phyloP scores from a whole-genome alignment of 2,329 filamentous ascomycete species.

The Chaetomiaceae sp. region DNA sequence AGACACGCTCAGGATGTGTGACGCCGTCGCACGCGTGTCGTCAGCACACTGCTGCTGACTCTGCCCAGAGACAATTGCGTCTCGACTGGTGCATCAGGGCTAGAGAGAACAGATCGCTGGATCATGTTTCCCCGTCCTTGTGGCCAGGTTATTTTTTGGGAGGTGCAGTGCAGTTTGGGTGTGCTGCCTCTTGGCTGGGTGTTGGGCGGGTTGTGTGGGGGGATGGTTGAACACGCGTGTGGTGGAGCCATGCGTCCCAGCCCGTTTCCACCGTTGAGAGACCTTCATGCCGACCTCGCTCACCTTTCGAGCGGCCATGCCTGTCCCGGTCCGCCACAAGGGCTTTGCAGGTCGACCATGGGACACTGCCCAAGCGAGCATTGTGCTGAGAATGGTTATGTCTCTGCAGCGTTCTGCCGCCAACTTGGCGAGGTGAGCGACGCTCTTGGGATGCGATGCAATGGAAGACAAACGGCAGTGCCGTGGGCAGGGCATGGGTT shows the following conservation, averaged over 20 bases:
- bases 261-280: conserved; percentile 24
- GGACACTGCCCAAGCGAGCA: background rate
- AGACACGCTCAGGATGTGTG: conserved; percentile 12
- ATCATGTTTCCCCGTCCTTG: conserved; percentile 14
- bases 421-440: conserved; percentile 20
- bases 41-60: conserved; percentile 22
- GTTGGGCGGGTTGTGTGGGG: conserved; percentile 3
- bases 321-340: conserved; percentile 9
- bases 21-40: conserved; percentile 22
- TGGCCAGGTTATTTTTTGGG: background rate
- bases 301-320: conserved; percentile 15
- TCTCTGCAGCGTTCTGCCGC: conserved; percentile 23
- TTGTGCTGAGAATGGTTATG: conserved; percentile 8
- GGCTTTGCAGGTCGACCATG: conserved; percentile 1
- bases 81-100: background rate
- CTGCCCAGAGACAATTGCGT: conserved; percentile 1
- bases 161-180: too few relatives aligned
- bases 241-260: conserved; percentile 12
- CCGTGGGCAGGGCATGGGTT: too few relatives aligned
- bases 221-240: background rate
- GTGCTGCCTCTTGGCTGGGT: too few relatives aligned
- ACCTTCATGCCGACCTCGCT: background rate
- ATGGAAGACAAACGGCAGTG: background rate
- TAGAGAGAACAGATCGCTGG: conserved; percentile 22
- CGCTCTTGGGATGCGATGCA: conserved; percentile 5